phyloP scores from a whole-genome alignment of 495 filamentous ascomycete species.

The Penicillium fimorum region DNA sequence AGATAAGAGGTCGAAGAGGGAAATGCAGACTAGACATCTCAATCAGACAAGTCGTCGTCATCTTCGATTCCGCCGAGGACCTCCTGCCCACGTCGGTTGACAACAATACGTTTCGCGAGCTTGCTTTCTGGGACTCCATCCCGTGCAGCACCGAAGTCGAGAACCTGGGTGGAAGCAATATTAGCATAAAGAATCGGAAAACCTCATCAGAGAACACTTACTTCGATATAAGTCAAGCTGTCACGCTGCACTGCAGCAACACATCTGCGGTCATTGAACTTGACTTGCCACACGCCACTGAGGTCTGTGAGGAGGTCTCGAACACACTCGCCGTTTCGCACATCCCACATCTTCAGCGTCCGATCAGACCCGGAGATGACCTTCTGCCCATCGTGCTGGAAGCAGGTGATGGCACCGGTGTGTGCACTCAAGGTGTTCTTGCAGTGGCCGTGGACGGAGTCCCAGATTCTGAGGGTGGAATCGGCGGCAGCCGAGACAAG shows the following conservation, averaged over 20 bases:
- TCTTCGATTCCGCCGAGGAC: constrained; percentile 34
- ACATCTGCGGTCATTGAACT: constrained; percentile 92
- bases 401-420: constrained; percentile 97
- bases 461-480: constrained; percentile 94
- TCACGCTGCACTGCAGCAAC: constrained; percentile 96
- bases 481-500: constrained; percentile 95
- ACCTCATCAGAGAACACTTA: constrained; percentile 44
- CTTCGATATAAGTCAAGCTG: constrained; percentile 91
- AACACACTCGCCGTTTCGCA: constrained; percentile 85
- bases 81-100: constrained; percentile 59
- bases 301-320: constrained; percentile 94
- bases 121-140: constrained; percentile 73
- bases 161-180: constrained; percentile 52
- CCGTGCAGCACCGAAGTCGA: constrained; percentile 87
- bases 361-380: constrained; percentile 95
- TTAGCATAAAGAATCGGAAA: constrained; percentile 7
- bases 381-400: constrained; percentile 96
- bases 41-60: constrained; percentile 44
- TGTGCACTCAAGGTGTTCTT: constrained; percentile 87
- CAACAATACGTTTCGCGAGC: constrained; percentile 75
- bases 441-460: constrained; percentile 89
- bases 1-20: constrained; percentile 15
- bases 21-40: not conserved
- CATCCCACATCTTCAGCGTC: constrained; percentile 98
- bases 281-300: constrained; percentile 96